Percentiles rank a stretch among this genome's conserved stretches.
Evolutionary conservation across 2,329 filamentous ascomycete genomes (phyloP).

Genomic region (Coleophoma eucalyptorum): DNA sequence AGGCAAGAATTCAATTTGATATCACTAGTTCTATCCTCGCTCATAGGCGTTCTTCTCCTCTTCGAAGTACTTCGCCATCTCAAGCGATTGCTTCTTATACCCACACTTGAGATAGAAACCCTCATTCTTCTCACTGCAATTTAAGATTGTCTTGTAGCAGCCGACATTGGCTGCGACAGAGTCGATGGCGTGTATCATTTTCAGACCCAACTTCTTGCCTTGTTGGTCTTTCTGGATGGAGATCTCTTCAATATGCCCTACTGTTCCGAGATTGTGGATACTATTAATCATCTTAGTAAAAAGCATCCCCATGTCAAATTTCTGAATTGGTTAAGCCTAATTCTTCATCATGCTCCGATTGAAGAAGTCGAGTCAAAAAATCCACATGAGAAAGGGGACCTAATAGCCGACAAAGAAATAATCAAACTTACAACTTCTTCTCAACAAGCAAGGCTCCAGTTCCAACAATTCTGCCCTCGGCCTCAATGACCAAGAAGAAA

Average conservation of each 20-base stretch:
- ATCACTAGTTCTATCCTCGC: no score
- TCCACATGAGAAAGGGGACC: no score
- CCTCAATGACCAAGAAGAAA: conserved; percentile 80
- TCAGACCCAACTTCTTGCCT: conserved; percentile 91
- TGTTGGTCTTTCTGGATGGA: conserved; percentile 93
- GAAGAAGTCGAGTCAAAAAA: no score
- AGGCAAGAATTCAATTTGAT: no score
- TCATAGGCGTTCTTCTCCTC: not conserved
- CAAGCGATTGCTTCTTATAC: conserved; percentile 83
- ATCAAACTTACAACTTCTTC: conserved; percentile 73
- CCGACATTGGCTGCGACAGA: conserved; percentile 82
- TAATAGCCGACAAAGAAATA: no score
- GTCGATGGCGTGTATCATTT: conserved; percentile 92
- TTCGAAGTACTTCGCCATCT: conserved; percentile 92
- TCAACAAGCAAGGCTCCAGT: conserved; percentile 88
- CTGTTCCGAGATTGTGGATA: conserved; percentile 75
- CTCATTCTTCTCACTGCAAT: conserved; percentile 94
- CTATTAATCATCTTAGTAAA: conserved; percentile 32
- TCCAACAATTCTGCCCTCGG: conserved; percentile 71
- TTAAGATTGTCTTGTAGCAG: conserved; percentile 96
- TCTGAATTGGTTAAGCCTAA: not conserved
- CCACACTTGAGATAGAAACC: conserved; percentile 99
- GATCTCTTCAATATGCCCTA: conserved; percentile 98
- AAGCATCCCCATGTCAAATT: not conserved
- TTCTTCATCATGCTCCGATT: not conserved